Evolutionary conservation across 169 alveolate genomes (phyloP).

Genomic region (Eimeria necatrix): DNA sequence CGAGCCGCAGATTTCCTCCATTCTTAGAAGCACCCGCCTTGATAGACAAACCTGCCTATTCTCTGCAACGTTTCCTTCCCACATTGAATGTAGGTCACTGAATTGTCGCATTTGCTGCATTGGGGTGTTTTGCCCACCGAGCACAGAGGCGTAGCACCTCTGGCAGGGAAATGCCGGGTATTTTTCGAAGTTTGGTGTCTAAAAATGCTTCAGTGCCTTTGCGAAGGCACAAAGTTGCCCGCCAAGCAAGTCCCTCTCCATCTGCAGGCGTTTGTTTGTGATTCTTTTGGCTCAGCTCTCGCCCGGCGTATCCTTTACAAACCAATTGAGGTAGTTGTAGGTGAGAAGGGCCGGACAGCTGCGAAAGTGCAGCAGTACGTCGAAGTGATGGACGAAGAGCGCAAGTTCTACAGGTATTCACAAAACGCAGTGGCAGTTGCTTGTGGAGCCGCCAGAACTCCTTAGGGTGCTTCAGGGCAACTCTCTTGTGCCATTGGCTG

Average conservation of each 20-base stretch:
- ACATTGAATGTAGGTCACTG: slow-evolving; percentile 90
- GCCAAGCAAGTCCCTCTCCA: not conserved
- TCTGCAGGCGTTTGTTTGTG: not conserved
- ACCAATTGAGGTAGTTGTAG: slow-evolving; percentile 97
- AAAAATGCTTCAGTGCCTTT: no score
- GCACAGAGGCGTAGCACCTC: no score
- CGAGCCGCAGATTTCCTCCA: slow-evolving; percentile 97
- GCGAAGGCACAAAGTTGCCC: no score
- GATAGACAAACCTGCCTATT: slow-evolving; percentile 96
- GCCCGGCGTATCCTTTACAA: slow-evolving; percentile 96
- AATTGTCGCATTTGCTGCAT: no score
- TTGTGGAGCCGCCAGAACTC: not conserved
- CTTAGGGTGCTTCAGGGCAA: not conserved
- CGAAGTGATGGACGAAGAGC: slow-evolving; percentile 88
- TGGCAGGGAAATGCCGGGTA: no score
- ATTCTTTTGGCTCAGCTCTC: slow-evolving; percentile 82
- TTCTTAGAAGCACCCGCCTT: slow-evolving; percentile 89
- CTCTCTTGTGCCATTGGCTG: not conserved
- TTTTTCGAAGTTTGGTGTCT: no score
- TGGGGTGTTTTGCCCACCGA: no score
- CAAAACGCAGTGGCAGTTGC: not conserved
- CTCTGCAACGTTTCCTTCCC: slow-evolving; percentile 99
- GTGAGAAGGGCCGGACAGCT: slow-evolving; percentile 89
- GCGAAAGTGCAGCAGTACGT: slow-evolving; percentile 89
- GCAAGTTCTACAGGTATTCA: slow-evolving; percentile 83